Evolutionary conservation across 2,329 filamentous ascomycete genomes (phyloP), one percentile per base, ranked within the genome.

Genomic region (Alternaria angustiovoidea): DNA sequence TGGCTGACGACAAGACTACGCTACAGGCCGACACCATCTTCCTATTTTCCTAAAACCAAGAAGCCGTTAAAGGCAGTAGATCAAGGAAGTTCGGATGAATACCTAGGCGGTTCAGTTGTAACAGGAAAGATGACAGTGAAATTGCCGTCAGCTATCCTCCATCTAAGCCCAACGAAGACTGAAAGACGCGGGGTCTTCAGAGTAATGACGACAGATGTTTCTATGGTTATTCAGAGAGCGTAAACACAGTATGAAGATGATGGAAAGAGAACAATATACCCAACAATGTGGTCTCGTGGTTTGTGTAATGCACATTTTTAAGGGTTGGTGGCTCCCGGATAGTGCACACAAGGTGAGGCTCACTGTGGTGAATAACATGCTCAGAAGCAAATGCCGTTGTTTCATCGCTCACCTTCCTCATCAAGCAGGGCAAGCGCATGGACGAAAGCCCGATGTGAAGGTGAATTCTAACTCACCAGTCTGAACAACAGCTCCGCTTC

Each of bases 1-100:
- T 42, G 36, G 51, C 51, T 53, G 51, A 53, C 28, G 39, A 53
- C 26, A 53, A 11, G 48, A 41, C 46, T 36, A 36, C 46, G 30
- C 46, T 49, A 24, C 14, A 49, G 9, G 12, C n/a, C 20, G 12
- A 36, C 4, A 36, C 14, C 18, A 4, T 32, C 20, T 34, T 36
- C 20, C 30, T 14, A 49, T 2, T 16, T 6, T 5, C 30, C 16
- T 49, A 12, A 12, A 24, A n/a, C n/a, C 2, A 12, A 7, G 30
- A 49, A 16, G 0, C 6, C 14, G 4, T 16, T 36, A 12, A 14
- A 12, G 6, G 12, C 14, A 36, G 12, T 7, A 36, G 14, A 36
- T 16, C 12, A 14, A 4, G 32, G 5, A 36, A 36, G 14, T 14
- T 16, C 12, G 20, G 1, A 4, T 16, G 18, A 12, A 16, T 7